Evolutionary conservation across 257 asterid genomes (phyloP).

Genomic region (Solanum chmielewskii): DNA sequence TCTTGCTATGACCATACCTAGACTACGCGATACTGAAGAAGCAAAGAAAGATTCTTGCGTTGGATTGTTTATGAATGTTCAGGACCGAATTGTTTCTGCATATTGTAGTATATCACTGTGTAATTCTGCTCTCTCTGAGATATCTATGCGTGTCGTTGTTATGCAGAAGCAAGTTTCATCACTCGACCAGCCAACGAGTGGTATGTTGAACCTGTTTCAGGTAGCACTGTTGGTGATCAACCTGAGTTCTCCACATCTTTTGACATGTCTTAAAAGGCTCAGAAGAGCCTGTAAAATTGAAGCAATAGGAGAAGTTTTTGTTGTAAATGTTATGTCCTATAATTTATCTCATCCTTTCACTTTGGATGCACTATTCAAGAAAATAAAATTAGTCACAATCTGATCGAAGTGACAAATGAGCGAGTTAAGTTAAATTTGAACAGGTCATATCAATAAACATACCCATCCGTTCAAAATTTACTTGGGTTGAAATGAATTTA

Average conservation of each 20-base stretch:
- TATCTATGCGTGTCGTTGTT: neutral
- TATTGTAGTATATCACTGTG: neutral
- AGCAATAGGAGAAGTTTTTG: neutral
- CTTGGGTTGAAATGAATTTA: neutral
- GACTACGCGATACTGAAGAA: neutral
- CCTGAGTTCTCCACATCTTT: neutral
- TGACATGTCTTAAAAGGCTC: neutral
- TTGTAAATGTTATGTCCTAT: neutral
- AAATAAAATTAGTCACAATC: neutral
- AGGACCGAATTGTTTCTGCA: neutral
- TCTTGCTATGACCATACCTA: neutral
- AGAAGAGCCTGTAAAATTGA: neutral
- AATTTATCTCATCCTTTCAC: neutral
- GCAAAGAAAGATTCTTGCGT: neutral
- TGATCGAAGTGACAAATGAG: neutral
- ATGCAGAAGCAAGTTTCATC: conserved; percentile 22
- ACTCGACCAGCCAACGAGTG: conserved; percentile 14
- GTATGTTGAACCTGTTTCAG: conserved; percentile 5
- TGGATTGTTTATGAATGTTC: neutral
- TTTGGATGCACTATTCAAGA: neutral
- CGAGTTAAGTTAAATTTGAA: neutral
- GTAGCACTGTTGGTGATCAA: neutral
- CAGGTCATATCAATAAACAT: neutral
- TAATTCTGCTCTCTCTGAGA: neutral
- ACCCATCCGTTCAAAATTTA: neutral